phyloP scores from a whole-genome alignment of 345 rosid genomes.

The Eucalyptus coolabah region DNA sequence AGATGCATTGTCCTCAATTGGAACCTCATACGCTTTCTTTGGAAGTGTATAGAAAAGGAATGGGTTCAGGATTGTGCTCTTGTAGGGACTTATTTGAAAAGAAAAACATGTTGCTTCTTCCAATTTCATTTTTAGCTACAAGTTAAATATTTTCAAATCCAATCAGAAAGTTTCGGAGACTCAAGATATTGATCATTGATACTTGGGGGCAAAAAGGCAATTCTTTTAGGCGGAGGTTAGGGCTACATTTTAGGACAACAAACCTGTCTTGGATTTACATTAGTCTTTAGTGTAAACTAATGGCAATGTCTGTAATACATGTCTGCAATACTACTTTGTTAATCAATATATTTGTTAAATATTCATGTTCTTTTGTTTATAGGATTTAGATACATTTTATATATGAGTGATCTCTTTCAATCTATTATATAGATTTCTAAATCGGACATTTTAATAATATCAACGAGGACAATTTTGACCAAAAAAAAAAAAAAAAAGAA shows the following conservation, averaged over 20 bases:
- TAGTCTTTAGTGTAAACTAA: no score
- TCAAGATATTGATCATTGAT: neutral
- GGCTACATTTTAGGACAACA: neutral
- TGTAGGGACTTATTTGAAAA: neutral
- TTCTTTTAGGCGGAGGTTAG: neutral
- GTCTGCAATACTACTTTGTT: no score
- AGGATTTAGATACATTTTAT: rapidly evolving
- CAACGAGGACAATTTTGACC: no score
- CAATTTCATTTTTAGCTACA: neutral
- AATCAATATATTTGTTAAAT: no score
- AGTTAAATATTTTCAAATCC: neutral
- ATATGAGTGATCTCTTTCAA: rapidly evolving
- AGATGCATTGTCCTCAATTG: neutral
- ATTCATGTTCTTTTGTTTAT: no score
- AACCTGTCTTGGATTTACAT: neutral
- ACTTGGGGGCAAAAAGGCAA: neutral
- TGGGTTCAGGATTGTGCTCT: neutral
- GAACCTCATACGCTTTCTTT: neutral
- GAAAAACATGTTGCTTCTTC: neutral
- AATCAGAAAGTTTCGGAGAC: neutral
- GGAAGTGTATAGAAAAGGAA: neutral
- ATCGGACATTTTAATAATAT: rapidly evolving
- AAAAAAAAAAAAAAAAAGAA: no score
- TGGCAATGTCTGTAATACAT: no score
- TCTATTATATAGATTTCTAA: rapidly evolving